These are phyloP conservation scores for Yamadazyma tumulicola DNA, from an alignment of 805 yeast species.

Conservation along the genomic window DNA sequence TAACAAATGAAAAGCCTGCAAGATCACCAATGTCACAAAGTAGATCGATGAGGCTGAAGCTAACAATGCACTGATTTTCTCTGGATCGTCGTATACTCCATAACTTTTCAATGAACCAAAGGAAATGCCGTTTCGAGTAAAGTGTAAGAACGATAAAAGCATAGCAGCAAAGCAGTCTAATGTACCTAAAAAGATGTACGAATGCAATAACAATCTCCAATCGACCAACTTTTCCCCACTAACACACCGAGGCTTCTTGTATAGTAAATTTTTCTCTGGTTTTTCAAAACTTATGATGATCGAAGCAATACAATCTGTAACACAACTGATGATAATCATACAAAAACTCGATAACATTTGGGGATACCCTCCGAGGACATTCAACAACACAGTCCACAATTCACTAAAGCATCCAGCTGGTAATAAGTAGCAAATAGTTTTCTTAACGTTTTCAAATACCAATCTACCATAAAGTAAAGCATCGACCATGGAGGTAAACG, in stretches of 20 bases:
- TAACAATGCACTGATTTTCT: constrained; percentile 12
- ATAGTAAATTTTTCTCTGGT: constrained; percentile 40
- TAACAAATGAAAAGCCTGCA: constrained; percentile 46
- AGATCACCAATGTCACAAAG: constrained; percentile 44
- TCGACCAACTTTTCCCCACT: constrained; percentile 42
- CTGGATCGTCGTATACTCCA: constrained; percentile 22
- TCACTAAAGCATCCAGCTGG: constrained; percentile 55
- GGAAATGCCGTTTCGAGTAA: constrained; percentile 30
- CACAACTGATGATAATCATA: constrained; percentile 49
- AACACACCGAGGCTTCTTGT: constrained; percentile 39
- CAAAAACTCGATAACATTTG: constrained; percentile 46
- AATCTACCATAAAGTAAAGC: constrained; percentile 43
- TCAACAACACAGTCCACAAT: constrained; percentile 48
- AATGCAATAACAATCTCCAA: constrained; percentile 35
- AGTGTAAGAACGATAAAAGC: constrained; percentile 37
- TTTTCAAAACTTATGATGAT: constrained; percentile 43
- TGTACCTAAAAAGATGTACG: constrained; percentile 42
- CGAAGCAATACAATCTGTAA: constrained; percentile 47
- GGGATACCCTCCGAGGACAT: constrained; percentile 48
- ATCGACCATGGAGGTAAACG: constrained; percentile 24
- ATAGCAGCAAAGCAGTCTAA: constrained; percentile 39
- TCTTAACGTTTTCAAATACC: constrained; percentile 47
- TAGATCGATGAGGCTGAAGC: constrained; percentile 38
- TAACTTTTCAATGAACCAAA: constrained; percentile 34
- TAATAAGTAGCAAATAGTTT: constrained; percentile 44